phyloP scores from a whole-genome alignment of 805 yeast genomes.

The Kuraishia cidri region DNA sequence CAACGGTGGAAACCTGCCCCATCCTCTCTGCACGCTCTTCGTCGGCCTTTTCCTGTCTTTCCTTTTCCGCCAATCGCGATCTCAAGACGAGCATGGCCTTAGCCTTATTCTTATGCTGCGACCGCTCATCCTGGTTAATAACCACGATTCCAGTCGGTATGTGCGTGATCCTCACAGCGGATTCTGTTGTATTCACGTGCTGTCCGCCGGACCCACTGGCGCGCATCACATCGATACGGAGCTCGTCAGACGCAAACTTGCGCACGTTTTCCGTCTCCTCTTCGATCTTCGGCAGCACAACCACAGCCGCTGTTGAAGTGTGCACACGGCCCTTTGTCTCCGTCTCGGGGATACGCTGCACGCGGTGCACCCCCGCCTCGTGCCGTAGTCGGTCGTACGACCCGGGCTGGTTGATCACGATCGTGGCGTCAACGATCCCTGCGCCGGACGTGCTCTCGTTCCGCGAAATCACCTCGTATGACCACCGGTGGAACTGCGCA shows the following conservation, averaged over 20 bases:
- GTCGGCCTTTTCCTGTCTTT: conserved; percentile 53
- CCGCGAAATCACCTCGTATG: conserved; percentile 45
- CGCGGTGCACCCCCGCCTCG: conserved; percentile 96
- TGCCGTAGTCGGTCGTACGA: conserved; percentile 64
- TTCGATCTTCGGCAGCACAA: conserved; percentile 78
- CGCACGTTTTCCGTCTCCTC: conserved; percentile 43
- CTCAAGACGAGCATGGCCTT: conserved; percentile 80
- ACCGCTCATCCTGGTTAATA: conserved; percentile 88
- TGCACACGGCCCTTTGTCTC: conserved; percentile 92
- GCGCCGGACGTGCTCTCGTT: conserved; percentile 48
- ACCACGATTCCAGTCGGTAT: conserved; percentile 86
- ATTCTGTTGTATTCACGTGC: conserved; percentile 95
- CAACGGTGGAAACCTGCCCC: conserved; percentile 82
- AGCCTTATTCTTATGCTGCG: conserved; percentile 91
- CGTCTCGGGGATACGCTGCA: conserved; percentile 88
- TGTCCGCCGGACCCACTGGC: conserved; percentile 98
- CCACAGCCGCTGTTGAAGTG: conserved; percentile 93
- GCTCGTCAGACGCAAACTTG: conserved; percentile 76
- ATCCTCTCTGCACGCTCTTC: conserved; percentile 61
- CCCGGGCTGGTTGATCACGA: conserved; percentile 67
- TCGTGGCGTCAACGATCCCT: conserved; percentile 71
- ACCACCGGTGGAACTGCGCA: conserved; percentile 63
- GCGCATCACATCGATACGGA: conserved; percentile 93
- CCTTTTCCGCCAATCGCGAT: conserved; percentile 78
- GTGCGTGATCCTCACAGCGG: conserved; percentile 91